Evolutionary conservation across 176 grass and related monocot species (phyloP).

Genomic region (Zea mays): Zm-B73-REFERENCE-NAM-5.0 NC_050105.1:103885001-103885500

Average conservation of each 20-base stretch:
- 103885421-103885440: constrained; percentile 95
- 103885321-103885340: constrained; percentile 87
- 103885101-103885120: not conserved
- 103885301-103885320: constrained; percentile 80
- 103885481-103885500: constrained; percentile 84
- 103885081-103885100: not conserved
- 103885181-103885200: constrained; percentile 4
- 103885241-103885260: constrained; percentile 91
- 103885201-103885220: constrained; percentile 9
- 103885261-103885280: constrained; percentile 89
- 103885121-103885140: not conserved
- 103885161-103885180: constrained; percentile 3
- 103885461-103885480: constrained; percentile 55
- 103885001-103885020: constrained; percentile 68
- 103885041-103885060: constrained; percentile 57
- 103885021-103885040: constrained; percentile 69
- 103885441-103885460: constrained; percentile 77
- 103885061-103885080: constrained; percentile 15
- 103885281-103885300: constrained; percentile 75
- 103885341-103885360: constrained; percentile 97
- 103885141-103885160: constrained; percentile 8
- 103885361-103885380: constrained; percentile 94
- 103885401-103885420: constrained; percentile 70
- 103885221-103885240: constrained; percentile 53
- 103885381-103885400: constrained; percentile 81